A percentile compares a stretch with the other conserved stretches of the same genome.
These are phyloP conservation scores for Saposhnikovia divaricata DNA, from an alignment of 129 eudicot species.

Conservation along the genomic window DNA sequence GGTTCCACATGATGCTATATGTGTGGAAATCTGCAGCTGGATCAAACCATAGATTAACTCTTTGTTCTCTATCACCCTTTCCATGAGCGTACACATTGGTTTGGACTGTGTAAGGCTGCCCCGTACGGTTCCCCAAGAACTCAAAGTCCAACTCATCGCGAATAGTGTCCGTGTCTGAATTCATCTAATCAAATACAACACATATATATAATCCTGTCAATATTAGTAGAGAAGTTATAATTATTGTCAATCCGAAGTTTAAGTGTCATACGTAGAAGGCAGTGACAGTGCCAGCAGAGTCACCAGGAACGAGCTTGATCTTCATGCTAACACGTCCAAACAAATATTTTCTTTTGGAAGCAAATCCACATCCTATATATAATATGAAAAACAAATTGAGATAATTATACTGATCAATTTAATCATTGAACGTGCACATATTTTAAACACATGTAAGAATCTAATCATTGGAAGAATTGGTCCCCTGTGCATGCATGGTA, in stretches of 20 bases:
- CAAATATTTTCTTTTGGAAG: constrained; percentile 56
- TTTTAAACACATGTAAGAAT: neutral
- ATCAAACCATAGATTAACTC: constrained; percentile 91
- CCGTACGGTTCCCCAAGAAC: constrained; percentile 84
- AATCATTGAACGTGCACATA: neutral
- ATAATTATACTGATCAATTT: neutral
- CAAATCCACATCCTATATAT: constrained; percentile 56
- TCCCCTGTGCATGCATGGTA: neutral
- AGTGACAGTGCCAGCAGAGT: constrained; percentile 96
- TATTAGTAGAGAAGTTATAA: neutral
- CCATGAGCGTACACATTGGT: constrained; percentile 77
- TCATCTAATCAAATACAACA: constrained; percentile 45
- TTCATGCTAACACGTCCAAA: constrained; percentile 89
- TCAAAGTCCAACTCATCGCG: constrained; percentile 92
- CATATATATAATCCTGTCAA: neutral
- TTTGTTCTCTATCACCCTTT: constrained; percentile 83
- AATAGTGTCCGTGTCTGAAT: constrained; percentile 50
- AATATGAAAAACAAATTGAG: neutral
- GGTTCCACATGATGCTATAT: constrained; percentile 78
- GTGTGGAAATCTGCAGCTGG: constrained; percentile 78
- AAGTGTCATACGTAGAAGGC: constrained; percentile 62
- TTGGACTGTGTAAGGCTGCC: constrained; percentile 90
- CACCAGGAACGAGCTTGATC: constrained; percentile 88
- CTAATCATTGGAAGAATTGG: neutral
- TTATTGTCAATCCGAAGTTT: neutral